Evolutionary conservation across 495 filamentous ascomycete genomes (phyloP).

Genomic region (Parmelia sp.): DNA sequence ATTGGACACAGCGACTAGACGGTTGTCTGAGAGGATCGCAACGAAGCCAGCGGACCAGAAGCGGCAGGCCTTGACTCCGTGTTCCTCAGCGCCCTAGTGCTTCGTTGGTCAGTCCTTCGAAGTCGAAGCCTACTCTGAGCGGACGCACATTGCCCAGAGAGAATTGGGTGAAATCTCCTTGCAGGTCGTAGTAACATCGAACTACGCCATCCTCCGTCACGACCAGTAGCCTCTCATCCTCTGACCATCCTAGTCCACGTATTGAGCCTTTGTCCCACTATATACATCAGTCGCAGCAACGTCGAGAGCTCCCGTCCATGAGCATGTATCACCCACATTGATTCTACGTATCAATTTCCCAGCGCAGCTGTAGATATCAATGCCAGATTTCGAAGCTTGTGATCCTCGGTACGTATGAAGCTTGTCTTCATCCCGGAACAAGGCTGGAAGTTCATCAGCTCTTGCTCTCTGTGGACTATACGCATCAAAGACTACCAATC

Average conservation of each 20-base stretch:
- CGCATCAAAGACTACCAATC: constrained; percentile 55
- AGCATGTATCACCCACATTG: constrained; percentile 42
- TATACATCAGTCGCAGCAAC: constrained; percentile 27
- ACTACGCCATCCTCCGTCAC: constrained; percentile 87
- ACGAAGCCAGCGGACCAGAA: constrained; percentile 93
- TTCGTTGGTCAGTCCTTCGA: constrained; percentile 24
- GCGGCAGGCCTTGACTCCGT: constrained; percentile 75
- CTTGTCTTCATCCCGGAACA: constrained; percentile 83
- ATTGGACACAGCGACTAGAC: constrained; percentile 74
- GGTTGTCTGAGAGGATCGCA: constrained; percentile 84
- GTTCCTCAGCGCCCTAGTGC: constrained; percentile 69
- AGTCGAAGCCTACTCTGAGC: neutral
- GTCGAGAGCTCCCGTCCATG: constrained; percentile 18
- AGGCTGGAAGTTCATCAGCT: constrained; percentile 48
- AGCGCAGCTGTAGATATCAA: constrained; percentile 90
- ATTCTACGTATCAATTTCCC: constrained; percentile 74
- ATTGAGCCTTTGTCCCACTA: constrained; percentile 90
- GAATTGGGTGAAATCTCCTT: constrained; percentile 92
- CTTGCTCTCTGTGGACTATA: neutral
- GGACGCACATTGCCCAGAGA: constrained; percentile 72
- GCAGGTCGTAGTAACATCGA: constrained; percentile 82
- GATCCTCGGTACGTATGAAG: constrained; percentile 67
- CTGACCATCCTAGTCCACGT: constrained; percentile 90
- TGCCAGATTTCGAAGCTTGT: constrained; percentile 68
- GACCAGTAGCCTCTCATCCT: constrained; percentile 87